A percentile compares a stretch with the other conserved stretches of the same genome.
Evolutionary conservation across 768 basidiomycete genomes (phyloP).

Genomic region (Boletus reticuloceps): DNA sequence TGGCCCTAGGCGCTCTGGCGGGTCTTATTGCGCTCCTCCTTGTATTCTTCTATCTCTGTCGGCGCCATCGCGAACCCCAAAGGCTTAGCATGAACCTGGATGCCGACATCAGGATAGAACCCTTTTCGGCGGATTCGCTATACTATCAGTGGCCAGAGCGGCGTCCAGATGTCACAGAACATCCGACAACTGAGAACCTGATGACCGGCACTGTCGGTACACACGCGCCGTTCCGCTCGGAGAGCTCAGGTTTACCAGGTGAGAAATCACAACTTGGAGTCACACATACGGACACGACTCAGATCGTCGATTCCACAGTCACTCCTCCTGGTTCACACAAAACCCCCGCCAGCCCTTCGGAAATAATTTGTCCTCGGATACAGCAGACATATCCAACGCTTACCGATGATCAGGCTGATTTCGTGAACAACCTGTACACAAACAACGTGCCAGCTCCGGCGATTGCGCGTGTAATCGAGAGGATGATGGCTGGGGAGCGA

Average conservation of each 20-base stretch:
- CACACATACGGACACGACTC: not conserved
- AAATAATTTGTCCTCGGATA: not conserved
- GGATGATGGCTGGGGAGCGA: slow-evolving; percentile 18
- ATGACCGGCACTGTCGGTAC: not conserved
- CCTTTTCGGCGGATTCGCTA: not conserved
- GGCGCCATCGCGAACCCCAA: not conserved
- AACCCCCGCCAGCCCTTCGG: not conserved
- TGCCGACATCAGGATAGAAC: not conserved
- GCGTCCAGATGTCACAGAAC: not conserved
- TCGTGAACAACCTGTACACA: slow-evolving; percentile 11
- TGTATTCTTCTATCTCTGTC: slow-evolving; percentile 1
- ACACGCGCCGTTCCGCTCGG: not conserved
- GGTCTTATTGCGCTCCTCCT: slow-evolving; percentile 3
- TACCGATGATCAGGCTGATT: slow-evolving; percentile 19
- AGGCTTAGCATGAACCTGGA: not conserved
- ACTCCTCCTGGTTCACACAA: not conserved
- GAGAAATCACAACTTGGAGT: slow-evolving; percentile 1
- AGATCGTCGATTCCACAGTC: not conserved
- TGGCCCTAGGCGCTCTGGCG: slow-evolving; percentile 10
- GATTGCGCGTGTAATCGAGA: slow-evolving; percentile 18
- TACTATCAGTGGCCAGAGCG: not conserved
- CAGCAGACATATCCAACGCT: slow-evolving; percentile 10
- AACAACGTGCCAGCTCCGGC: slow-evolving; percentile 16
- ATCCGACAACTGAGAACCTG: not conserved
- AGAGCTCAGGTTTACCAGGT: not conserved